Percentiles rank a stretch among this genome's conserved stretches.
These are phyloP conservation scores for Dimargaris verticillata DNA, from an alignment of 192 early-diverging fungal species.

Conservation along the genomic window DNA sequence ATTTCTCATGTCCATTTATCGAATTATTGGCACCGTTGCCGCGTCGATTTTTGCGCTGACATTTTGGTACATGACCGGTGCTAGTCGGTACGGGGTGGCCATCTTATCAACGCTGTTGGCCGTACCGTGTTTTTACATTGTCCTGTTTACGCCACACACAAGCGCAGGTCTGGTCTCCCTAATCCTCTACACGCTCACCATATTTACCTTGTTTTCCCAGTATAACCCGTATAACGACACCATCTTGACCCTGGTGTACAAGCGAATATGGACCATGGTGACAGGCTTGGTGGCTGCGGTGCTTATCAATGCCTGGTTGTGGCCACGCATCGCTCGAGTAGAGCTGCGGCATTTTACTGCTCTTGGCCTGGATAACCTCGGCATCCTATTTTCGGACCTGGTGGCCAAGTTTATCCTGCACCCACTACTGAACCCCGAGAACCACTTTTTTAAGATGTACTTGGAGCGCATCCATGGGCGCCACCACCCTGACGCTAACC, in stretches of 20 bases:
- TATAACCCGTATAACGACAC: background rate
- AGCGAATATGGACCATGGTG: conserved; percentile 1
- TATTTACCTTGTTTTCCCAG: background rate
- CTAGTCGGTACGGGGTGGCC: background rate
- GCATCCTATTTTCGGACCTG: background rate
- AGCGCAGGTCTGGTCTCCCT: background rate
- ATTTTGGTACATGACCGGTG: background rate
- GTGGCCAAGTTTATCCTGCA: background rate
- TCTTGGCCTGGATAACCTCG: background rate
- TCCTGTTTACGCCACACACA: background rate
- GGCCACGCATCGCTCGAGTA: conserved; percentile 9
- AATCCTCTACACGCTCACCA: background rate
- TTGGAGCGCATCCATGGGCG: background rate
- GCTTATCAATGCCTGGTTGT: background rate
- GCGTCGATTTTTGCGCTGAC: background rate
- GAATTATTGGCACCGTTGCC: background rate
- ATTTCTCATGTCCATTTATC: conserved; percentile 2
- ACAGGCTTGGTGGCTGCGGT: background rate
- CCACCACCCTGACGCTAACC: background rate
- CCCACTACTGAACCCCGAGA: conserved; percentile 6
- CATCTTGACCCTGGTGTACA: conserved; percentile 10
- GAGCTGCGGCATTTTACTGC: background rate
- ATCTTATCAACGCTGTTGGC: background rate
- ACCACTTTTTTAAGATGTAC: conserved; percentile 9
- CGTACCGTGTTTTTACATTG: background rate